Percentiles rank a stretch among this genome's conserved stretches.
phyloP scores from a whole-genome alignment of 495 filamentous ascomycete genomes.

The Tuber microsphaerosporum region DNA sequence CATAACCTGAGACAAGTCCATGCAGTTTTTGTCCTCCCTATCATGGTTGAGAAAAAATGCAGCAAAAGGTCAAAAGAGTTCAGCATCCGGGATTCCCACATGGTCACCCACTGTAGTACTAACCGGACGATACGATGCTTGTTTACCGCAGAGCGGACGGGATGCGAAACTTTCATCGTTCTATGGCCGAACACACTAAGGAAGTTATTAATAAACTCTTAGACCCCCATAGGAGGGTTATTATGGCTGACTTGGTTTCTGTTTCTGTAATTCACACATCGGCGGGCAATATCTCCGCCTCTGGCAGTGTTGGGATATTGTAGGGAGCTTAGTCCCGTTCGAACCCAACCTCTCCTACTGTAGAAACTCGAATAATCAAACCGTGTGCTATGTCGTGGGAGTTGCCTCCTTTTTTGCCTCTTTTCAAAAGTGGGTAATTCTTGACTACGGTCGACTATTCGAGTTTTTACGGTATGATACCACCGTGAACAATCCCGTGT shows the following conservation, averaged over 20 bases:
- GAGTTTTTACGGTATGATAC: too few relatives aligned
- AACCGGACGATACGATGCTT: slow-evolving; percentile 3
- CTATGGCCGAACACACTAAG: background rate
- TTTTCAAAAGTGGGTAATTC: too few relatives aligned
- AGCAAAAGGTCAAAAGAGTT: background rate
- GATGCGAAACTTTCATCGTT: background rate
- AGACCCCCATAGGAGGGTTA: background rate
- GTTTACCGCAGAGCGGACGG: background rate
- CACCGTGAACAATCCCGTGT: too few relatives aligned
- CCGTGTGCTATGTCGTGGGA: too few relatives aligned
- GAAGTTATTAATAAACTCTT: background rate
- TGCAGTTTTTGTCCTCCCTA: background rate
- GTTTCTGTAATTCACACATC: background rate
- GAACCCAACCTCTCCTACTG: too few relatives aligned
- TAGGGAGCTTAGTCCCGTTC: background rate
- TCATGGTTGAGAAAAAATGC: background rate
- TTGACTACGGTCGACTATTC: too few relatives aligned
- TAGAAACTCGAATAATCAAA: too few relatives aligned
- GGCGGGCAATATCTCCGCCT: background rate
- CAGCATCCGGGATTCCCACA: slow-evolving; percentile 8
- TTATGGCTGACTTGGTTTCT: background rate
- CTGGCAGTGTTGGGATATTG: background rate
- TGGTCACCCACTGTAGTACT: slow-evolving; percentile 8
- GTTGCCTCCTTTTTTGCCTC: too few relatives aligned
- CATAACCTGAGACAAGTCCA: background rate